Conservation (phyloP, 805 yeast species). For the Cyberlindnera americana region DNA sequence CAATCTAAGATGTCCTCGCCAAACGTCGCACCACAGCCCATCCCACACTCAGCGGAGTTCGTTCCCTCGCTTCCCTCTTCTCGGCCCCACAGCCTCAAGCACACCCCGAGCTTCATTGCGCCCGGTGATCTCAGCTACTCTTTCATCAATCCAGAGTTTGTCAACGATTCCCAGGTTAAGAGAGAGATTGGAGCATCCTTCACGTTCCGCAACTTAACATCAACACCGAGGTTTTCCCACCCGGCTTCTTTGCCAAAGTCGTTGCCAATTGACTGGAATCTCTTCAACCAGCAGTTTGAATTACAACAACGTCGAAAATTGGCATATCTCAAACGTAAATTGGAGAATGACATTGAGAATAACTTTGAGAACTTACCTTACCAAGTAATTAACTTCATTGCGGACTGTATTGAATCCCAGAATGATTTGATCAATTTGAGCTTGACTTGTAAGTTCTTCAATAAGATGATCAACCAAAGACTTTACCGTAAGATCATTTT, state of each 20-base stretch:
- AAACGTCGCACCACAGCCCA: conserved; percentile 3
- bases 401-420: conserved; percentile 28
- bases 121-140: conserved; percentile 16
- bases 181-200: no score
- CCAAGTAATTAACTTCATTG: conserved; percentile 27
- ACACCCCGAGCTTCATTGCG: conserved; percentile 1
- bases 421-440: conserved; percentile 26
- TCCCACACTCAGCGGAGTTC: conserved; percentile 13
- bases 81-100: conserved; percentile 1
- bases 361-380: conserved; percentile 29
- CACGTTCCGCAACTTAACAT: conserved; percentile 25
- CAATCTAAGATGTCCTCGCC: conserved; percentile 9
- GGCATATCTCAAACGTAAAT: conserved; percentile 8
- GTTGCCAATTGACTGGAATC: conserved; percentile 28
- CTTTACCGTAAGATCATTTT: conserved; percentile 26
- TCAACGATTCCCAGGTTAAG: conserved; percentile 19
- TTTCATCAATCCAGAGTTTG: conserved; percentile 25
- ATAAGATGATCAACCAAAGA: conserved; percentile 25
- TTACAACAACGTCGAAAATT: conserved; percentile 20
- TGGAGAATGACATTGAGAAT: conserved; percentile 14
- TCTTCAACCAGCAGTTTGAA: conserved; percentile 27
- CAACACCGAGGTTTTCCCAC: conserved; percentile 24
- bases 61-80: conserved; percentile 14
- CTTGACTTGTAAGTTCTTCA: conserved; percentile 27
- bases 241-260: conserved; percentile 28